Base-by-base conservation (phyloP, 148 eudicot genomes). In the Persicaria tinctoria region DNA sequence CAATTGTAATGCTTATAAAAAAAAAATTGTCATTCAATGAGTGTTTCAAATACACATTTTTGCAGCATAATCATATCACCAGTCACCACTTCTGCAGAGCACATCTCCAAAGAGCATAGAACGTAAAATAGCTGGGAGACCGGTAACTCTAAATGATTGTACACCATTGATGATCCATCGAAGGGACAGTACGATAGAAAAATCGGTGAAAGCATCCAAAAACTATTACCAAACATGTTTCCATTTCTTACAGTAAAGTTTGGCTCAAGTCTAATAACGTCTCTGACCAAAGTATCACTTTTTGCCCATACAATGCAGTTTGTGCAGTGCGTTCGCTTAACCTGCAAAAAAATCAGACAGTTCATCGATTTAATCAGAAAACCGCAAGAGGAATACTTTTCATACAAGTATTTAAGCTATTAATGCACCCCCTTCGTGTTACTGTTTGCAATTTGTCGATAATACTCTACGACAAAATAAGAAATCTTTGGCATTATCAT, bases 261-360 rank as follows among this genome's bases (percentile, higher is more conserved):
- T 46, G 88, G 79, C 56, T 97, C 84, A 74, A 86, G 75, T 68
- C 79, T 85, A 41, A 84, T 84, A 5, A 92, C 75, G 20, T 95
- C 97, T 83, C 91, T 81, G 56, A 84, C 93, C 76, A 95, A 80
- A 71, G 74, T 81, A 83, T 95, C 99, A 76, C 94, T 95, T 84
- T 95, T 95, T 32, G 99, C 92, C 99, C 99, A 95, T 60, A 95
- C 82, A 74, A 95, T 18, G 84, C 99, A 92, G 83, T 95, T 95
- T 27, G 80, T 82, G 79, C 99, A 95, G 18, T 78, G 71, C 72
- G 92, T 83, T 79, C 75, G 89, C 59, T 83, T 81, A 50, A 95
- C 88, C 98, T 95, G 89, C 76, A 84, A 75, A 68, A 69, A 59
- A 13, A 68, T 46, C 45, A 56, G 71, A 54, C 44, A 73, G 12